A percentile compares a stretch with the other conserved stretches of the same genome.
These are phyloP conservation scores for Trichoderma asperelloides DNA, from an alignment of 495 filamentous ascomycete genomes.

Conservation along the genomic window DNA sequence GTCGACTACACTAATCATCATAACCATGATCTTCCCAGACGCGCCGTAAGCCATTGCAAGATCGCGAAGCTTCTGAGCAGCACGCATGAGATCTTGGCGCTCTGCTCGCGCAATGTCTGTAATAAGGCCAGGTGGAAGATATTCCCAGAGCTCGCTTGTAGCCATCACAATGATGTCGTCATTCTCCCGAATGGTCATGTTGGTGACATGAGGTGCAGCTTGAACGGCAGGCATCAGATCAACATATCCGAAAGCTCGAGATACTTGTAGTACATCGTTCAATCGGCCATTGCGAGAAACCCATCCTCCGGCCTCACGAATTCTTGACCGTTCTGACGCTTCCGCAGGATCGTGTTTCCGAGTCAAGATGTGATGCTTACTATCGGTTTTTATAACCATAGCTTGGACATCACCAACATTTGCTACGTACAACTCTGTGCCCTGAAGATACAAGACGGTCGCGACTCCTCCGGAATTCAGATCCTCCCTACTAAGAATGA, in stretches of 20 bases:
- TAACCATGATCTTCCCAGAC: constrained; percentile 93
- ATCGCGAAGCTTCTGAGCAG: constrained; percentile 91
- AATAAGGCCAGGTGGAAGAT: constrained; percentile 73
- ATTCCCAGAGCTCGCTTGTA: constrained; percentile 91
- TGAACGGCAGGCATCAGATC: constrained; percentile 88
- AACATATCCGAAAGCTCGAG: constrained; percentile 88
- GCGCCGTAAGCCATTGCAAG: constrained; percentile 92
- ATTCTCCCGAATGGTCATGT: constrained; percentile 71
- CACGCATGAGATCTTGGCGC: constrained; percentile 81
- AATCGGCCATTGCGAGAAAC: constrained; percentile 90
- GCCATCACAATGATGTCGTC: constrained; percentile 92
- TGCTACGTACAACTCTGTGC: constrained; percentile 84
- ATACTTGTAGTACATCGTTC: constrained; percentile 85
- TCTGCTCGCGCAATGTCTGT: constrained; percentile 86
- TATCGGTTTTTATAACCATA: constrained; percentile 83
- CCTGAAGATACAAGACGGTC: constrained; percentile 80
- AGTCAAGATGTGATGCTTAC: constrained; percentile 69
- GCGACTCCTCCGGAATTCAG: constrained; percentile 83
- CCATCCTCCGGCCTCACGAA: constrained; percentile 89
- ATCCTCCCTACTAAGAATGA: constrained; percentile 75
- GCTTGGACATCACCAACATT: constrained; percentile 95
- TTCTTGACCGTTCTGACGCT: constrained; percentile 69
- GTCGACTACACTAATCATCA: constrained; percentile 89
- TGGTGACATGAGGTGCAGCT: constrained; percentile 76
- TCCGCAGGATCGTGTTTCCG: constrained; percentile 89